phyloP scores from a whole-genome alignment of 441 rosid genomes.

The Croton setiger region DNA sequence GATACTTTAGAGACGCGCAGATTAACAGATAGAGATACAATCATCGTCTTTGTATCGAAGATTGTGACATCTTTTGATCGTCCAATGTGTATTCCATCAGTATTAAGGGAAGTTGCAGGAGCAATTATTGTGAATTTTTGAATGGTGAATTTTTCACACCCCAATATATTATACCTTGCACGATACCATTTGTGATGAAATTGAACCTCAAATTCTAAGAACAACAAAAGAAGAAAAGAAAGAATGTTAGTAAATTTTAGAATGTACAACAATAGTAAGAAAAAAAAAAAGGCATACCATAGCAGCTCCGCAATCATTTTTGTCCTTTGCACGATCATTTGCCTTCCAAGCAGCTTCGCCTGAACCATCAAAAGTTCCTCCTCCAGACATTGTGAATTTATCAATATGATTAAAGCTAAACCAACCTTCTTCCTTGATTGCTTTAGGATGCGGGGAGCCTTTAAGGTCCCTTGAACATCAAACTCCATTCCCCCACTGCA shows the following conservation, averaged over 20 bases:
- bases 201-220: slow-evolving; percentile 8
- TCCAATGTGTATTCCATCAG: slow-evolving; percentile 55
- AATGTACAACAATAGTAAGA: neutral
- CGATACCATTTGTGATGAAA: slow-evolving; percentile 23
- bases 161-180: slow-evolving; percentile 32
- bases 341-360: slow-evolving; percentile 27
- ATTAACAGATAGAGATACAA: slow-evolving; percentile 23
- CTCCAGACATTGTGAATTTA: slow-evolving; percentile 21
- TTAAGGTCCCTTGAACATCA: neutral
- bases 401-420: slow-evolving; percentile 24
- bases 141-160: slow-evolving; percentile 36
- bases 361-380: slow-evolving; percentile 39
- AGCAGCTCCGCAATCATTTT: slow-evolving; percentile 25
- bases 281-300: slow-evolving; percentile 7
- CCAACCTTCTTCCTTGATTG: slow-evolving; percentile 28
- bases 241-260: neutral
- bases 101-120: slow-evolving; percentile 39
- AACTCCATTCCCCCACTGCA: neutral
- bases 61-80: slow-evolving; percentile 31
- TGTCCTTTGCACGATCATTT: slow-evolving; percentile 12
- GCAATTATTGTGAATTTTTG: slow-evolving; percentile 29
- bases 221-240: neutral
- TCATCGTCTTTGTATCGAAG: slow-evolving; percentile 25
- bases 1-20: neutral
- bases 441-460: neutral